These are phyloP conservation scores for Bremia lactucae DNA, from an alignment of 352 stramenopile species.

Conservation along the genomic window DNA sequence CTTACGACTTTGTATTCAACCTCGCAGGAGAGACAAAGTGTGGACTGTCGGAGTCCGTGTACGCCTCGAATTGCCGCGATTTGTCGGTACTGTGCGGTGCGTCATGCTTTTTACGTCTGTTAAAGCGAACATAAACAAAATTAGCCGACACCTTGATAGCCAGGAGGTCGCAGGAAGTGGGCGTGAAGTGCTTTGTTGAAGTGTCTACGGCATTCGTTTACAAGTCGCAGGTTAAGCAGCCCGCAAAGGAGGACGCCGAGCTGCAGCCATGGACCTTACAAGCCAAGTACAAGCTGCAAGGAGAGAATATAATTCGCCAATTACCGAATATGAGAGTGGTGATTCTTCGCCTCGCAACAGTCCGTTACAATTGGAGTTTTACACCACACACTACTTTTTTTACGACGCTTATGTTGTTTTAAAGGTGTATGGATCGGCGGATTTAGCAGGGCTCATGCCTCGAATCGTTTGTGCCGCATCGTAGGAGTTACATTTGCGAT, in stretches of 20 bases:
- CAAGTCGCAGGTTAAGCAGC: constrained; percentile 70
- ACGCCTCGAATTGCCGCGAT: constrained; percentile 78
- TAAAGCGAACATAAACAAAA: not conserved
- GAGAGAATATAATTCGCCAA: constrained; percentile 59
- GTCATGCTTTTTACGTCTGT: constrained; percentile 5
- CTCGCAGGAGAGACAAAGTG: constrained; percentile 78
- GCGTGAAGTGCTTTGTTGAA: constrained; percentile 75
- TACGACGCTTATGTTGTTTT: not conserved
- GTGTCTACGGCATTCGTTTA: constrained; percentile 85
- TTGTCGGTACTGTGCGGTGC: constrained; percentile 75
- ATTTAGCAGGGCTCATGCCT: constrained; percentile 76
- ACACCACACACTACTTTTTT: not conserved
- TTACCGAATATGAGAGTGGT: constrained; percentile 48
- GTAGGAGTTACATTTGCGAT: constrained; percentile 25
- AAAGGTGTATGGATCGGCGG: constrained; percentile 69
- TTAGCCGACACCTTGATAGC: constrained; percentile 17
- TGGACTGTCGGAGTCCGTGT: constrained; percentile 56
- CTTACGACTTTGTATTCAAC: constrained; percentile 83
- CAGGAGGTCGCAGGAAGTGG: constrained; percentile 49
- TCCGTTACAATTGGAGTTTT: constrained; percentile 11
- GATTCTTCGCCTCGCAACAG: constrained; percentile 65
- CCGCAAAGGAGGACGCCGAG: constrained; percentile 46
- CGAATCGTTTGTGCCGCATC: constrained; percentile 74
- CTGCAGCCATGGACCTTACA: constrained; percentile 77
- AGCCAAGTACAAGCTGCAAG: constrained; percentile 81